Base-by-base conservation (phyloP, 306 rosid species). In the Myrica gale region DNA sequence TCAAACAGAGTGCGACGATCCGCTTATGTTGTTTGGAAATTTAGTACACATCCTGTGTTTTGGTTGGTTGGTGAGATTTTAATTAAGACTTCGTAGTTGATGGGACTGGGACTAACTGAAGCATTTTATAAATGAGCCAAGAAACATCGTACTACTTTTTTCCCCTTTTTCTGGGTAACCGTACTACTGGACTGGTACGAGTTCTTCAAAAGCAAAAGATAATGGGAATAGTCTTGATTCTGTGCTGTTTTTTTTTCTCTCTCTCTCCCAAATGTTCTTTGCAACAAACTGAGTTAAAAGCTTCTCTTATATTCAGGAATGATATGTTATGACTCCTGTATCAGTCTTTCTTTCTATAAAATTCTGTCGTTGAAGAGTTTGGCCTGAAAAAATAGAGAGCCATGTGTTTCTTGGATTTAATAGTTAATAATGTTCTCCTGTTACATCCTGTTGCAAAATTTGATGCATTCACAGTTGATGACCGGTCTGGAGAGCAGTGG, bases 401-500 rank as follows among this genome's bases (percentile, higher is more conserved):
- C 16, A 20, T 80, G 45, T 54, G 12, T 60, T 39, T 72, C 32
- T 5, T 3, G 61, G 21, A 50, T 52, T 54, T 68, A 54, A 70
- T 71, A 4, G n/a, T 68, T 48, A 10, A 23, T 13, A 19, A 9
- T 76, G 52, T 71, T 72, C 50, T 68, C 71, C 76, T 82, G 74
- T 84, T 79, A 79, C 84, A 95, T 97, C 87, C 86, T 52, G 68
- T 78, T 62, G 69, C 84, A 58, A 82, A 82, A 77, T 92, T 86
- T 56, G 82, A 79, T 66, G 82, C 93, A 39, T 95, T 89, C 79
- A 56, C 76, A 47, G 74, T 95, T 78, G 87, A 92, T 77, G 87
- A 84, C 8, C 88, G 87, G 55, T 85, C 91, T 15, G 95, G 96
- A 13, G 93, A 95, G 79, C 87, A 88, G 69, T 95, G 97, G 96